A percentile compares a stretch with the other conserved stretches of the same genome.
Evolutionary conservation across 1,139 yeast species (phyloP).

Genomic region (Pichia kudriavzevii): DNA sequence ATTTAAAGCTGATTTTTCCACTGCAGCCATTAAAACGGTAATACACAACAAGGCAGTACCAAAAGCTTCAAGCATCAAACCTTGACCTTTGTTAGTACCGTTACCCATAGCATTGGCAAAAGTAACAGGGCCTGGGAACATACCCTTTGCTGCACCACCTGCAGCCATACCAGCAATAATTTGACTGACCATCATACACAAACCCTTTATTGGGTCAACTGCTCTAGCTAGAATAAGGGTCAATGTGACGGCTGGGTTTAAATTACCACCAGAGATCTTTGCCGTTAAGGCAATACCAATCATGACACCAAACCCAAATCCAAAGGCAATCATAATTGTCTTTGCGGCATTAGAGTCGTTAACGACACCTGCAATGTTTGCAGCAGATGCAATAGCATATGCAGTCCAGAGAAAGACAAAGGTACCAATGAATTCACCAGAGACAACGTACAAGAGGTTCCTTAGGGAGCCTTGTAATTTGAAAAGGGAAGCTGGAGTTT

Average conservation of each 20-base stretch:
- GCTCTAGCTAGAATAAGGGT: constrained; percentile 66
- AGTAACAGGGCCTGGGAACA: constrained; percentile 75
- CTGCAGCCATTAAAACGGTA: constrained; percentile 78
- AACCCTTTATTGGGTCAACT: constrained; percentile 65
- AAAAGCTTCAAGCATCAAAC: constrained; percentile 76
- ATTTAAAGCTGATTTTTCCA: constrained; percentile 72
- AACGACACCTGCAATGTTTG: constrained; percentile 53
- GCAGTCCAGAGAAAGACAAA: constrained; percentile 80
- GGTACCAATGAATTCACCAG: constrained; percentile 79
- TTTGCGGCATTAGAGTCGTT: constrained; percentile 54
- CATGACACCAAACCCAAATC: constrained; percentile 84
- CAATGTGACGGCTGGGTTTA: constrained; percentile 84
- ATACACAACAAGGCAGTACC: constrained; percentile 68
- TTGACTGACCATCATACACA: constrained; percentile 59
- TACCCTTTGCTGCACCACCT: constrained; percentile 81
- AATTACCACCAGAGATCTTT: constrained; percentile 83
- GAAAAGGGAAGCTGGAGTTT: constrained; percentile 29
- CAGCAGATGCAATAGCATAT: constrained; percentile 75
- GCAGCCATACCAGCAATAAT: constrained; percentile 86
- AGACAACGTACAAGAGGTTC: constrained; percentile 46
- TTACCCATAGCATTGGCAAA: constrained; percentile 71
- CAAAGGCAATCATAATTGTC: constrained; percentile 73
- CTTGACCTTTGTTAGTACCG: constrained; percentile 67
- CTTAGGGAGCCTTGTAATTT: constrained; percentile 33
- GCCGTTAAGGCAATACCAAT: constrained; percentile 66